phyloP scores from a whole-genome alignment of 768 basidiomycete species.

The Lactifluus hygrophoroides region DNA sequence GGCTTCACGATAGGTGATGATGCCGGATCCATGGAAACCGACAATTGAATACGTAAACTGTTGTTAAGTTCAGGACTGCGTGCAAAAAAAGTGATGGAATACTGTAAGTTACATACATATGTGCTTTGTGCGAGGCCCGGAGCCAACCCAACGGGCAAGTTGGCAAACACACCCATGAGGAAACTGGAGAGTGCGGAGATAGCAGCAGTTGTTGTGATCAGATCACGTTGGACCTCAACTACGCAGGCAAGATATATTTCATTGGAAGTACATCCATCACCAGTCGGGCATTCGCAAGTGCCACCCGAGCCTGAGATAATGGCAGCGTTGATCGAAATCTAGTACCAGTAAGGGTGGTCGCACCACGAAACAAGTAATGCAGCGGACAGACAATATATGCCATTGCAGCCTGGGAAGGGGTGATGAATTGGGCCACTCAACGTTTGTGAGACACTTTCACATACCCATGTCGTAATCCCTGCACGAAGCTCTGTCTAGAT shows the following conservation, averaged over 20 bases:
- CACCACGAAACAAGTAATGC: background rate
- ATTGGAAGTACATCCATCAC: conserved; percentile 48
- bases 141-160: conserved; percentile 81
- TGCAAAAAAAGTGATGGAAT: background rate
- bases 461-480: conserved; percentile 74
- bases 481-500: conserved; percentile 68
- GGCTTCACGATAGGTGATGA: conserved; percentile 70
- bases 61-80: background rate
- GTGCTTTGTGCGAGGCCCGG: conserved; percentile 81
- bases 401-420: conserved; percentile 79
- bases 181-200: conserved; percentile 66
- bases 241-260: conserved; percentile 48
- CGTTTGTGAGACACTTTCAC: conserved; percentile 19
- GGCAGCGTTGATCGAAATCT: conserved; percentile 82
- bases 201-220: conserved; percentile 78
- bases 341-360: background rate
- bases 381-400: conserved; percentile 55
- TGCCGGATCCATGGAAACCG: conserved; percentile 69
- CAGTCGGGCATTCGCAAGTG: conserved; percentile 64
- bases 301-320: conserved; percentile 73
- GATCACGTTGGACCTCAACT: conserved; percentile 53
- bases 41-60: conserved; percentile 87
- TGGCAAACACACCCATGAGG: conserved; percentile 78
- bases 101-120: conserved; percentile 65
- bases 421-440: too few relatives aligned